Conservation (phyloP, 495 filamentous ascomycete genomes). For the Podospora conica region DNA sequence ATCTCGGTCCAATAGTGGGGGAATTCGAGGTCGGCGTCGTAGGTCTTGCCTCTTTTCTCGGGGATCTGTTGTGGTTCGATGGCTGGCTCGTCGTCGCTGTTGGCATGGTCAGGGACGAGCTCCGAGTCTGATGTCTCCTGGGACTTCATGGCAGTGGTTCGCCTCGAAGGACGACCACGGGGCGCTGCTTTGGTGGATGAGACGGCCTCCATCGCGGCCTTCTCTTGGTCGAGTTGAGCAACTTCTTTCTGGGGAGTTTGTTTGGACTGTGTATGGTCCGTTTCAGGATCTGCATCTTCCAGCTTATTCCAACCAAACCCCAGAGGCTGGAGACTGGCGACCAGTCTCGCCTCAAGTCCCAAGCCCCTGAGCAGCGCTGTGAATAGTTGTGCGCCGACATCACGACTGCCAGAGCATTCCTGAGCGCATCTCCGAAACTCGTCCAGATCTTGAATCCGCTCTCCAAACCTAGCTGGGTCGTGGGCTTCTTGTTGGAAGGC, state of each 20-base stretch:
- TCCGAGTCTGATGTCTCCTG: constrained; percentile 30
- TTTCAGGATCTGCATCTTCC: constrained; percentile 58
- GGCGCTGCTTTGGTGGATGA: background rate
- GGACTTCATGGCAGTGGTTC: constrained; percentile 33
- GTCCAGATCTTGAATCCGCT: constrained; percentile 57
- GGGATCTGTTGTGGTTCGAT: constrained; percentile 29
- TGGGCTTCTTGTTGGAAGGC: constrained; percentile 57
- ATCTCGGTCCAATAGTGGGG: constrained; percentile 95
- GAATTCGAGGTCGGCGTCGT: constrained; percentile 67
- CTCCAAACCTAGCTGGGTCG: constrained; percentile 62
- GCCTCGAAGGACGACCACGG: constrained; percentile 38
- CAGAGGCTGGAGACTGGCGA: constrained; percentile 77
- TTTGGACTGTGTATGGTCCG: constrained; percentile 14
- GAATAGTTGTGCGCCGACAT: constrained; percentile 86
- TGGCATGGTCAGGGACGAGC: constrained; percentile 22
- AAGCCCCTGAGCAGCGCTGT: constrained; percentile 80
- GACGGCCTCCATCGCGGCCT: background rate
- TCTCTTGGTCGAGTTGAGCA: background rate
- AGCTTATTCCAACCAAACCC: constrained; percentile 88
- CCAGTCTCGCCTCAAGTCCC: constrained; percentile 70
- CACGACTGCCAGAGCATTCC: constrained; percentile 72
- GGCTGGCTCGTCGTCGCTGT: constrained; percentile 38
- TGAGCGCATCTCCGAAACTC: constrained; percentile 65
- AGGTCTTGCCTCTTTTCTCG: constrained; percentile 28
- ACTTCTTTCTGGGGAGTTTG: background rate